Evolutionary conservation across 2,329 filamentous ascomycete species (phyloP).

Genomic region (Pseudogymnoascus sp.): DNA sequence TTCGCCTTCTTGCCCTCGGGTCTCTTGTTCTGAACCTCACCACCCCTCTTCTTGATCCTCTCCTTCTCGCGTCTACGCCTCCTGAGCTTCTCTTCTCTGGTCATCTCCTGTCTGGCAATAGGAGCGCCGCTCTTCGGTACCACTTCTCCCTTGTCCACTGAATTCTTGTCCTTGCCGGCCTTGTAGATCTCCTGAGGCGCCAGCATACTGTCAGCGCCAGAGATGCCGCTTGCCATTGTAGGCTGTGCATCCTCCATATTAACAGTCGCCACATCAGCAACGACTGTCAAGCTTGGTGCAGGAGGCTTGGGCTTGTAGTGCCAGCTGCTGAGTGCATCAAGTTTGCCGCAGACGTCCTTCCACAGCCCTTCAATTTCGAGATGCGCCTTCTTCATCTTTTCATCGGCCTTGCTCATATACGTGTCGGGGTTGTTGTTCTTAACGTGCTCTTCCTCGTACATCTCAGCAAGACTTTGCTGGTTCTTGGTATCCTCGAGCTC

Average conservation of each 20-base stretch:
- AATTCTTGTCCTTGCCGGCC: conserved; percentile 55
- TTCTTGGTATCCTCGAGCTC: conserved; percentile 80
- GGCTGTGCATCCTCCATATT: conserved; percentile 94
- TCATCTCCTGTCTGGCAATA: conserved; percentile 77
- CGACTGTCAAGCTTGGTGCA: conserved; percentile 73
- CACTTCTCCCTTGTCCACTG: conserved; percentile 58
- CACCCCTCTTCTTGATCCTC: conserved; percentile 62
- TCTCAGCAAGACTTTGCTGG: conserved; percentile 78
- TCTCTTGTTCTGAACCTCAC: conserved; percentile 39
- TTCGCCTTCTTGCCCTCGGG: conserved; percentile 51
- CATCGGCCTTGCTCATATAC: conserved; percentile 73
- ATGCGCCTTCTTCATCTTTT: conserved; percentile 75
- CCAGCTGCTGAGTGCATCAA: conserved; percentile 87
- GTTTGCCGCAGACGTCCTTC: conserved; percentile 68
- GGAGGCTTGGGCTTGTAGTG: conserved; percentile 89
- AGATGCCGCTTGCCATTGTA: conserved; percentile 66
- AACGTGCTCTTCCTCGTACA: conserved; percentile 90
- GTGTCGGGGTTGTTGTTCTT: conserved; percentile 66
- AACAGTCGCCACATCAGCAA: conserved; percentile 84
- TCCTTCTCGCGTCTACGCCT: conserved; percentile 77
- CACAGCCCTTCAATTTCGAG: conserved; percentile 75
- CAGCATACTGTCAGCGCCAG: conserved; percentile 62
- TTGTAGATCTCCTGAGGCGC: conserved; percentile 93
- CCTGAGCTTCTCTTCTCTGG: conserved; percentile 72
- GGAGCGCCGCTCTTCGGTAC: conserved; percentile 70